Evolutionary conservation across 2,329 filamentous ascomycete species (phyloP).

Genomic region (Sporothrix humicola): DNA sequence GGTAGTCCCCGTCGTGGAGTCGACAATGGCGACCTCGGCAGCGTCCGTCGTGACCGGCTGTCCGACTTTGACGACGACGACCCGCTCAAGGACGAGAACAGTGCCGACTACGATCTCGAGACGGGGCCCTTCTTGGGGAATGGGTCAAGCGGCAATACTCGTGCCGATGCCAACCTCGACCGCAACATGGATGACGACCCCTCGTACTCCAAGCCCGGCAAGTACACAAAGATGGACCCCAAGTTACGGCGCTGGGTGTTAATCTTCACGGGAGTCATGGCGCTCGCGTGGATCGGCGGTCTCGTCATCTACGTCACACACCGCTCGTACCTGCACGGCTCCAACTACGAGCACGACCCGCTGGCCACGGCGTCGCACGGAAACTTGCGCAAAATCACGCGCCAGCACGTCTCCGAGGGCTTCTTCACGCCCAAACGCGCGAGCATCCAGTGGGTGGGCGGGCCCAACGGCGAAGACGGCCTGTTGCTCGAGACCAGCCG

Average conservation of each 20-base stretch:
- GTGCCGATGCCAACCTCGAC: slow-evolving; percentile 41
- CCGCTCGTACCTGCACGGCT: slow-evolving; percentile 69
- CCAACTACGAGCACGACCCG: slow-evolving; percentile 69
- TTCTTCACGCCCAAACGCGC: slow-evolving; percentile 69
- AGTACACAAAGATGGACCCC: slow-evolving; percentile 65
- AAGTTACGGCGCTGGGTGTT: slow-evolving; percentile 68
- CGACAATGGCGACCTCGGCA: slow-evolving; percentile 19
- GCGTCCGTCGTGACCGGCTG: neutral
- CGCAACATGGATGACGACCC: slow-evolving; percentile 36
- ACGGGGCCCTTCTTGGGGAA: slow-evolving; percentile 59
- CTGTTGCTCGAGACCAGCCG: slow-evolving; percentile 74
- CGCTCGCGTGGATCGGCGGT: slow-evolving; percentile 71
- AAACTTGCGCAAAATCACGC: slow-evolving; percentile 72
- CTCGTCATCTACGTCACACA: slow-evolving; percentile 69
- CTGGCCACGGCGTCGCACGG: slow-evolving; percentile 65
- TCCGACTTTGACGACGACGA: slow-evolving; percentile 53
- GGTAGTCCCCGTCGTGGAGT: neutral
- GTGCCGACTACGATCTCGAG: slow-evolving; percentile 54
- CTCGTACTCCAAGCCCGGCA: slow-evolving; percentile 31
- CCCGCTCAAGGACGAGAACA: slow-evolving; percentile 50
- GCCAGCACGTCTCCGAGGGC: slow-evolving; percentile 72
- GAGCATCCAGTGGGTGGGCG: slow-evolving; percentile 76
- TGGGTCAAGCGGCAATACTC: slow-evolving; percentile 41
- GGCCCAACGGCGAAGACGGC: slow-evolving; percentile 79
- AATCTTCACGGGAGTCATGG: slow-evolving; percentile 64